phyloP scores from a whole-genome alignment of 2,329 filamentous ascomycete genomes.

The Aspergillus unguis region DNA sequence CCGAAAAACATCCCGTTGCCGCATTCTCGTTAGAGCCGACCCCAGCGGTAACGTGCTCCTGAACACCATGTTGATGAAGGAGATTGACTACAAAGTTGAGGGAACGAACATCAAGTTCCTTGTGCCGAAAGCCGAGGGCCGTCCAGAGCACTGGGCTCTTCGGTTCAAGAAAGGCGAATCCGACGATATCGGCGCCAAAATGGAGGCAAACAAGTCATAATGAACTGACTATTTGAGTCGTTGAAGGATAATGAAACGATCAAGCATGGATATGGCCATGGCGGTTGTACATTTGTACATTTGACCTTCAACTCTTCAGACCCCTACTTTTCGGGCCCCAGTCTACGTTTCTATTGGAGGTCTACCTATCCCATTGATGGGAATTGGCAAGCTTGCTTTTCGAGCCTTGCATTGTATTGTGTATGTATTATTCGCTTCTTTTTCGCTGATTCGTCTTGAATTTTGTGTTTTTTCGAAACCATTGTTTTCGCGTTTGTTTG shows the following conservation, averaged over 20 bases:
- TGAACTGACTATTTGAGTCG: neutral
- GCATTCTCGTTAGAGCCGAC: conserved; percentile 70
- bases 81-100: conserved; percentile 60
- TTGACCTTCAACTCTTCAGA: conserved; percentile 10
- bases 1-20: conserved; percentile 63
- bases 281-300: conserved; percentile 7
- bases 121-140: conserved; percentile 56
- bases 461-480: conserved; percentile 8
- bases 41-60: conserved; percentile 70
- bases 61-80: conserved; percentile 64
- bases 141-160: conserved; percentile 67
- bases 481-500: neutral
- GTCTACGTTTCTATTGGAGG: neutral
- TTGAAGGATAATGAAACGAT: conserved; percentile 5
- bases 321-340: neutral
- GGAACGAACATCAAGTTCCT: conserved; percentile 43
- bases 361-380: neutral
- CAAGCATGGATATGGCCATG: conserved; percentile 9
- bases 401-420: conserved; percentile 3
- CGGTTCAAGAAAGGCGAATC: conserved; percentile 55
- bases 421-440: neutral
- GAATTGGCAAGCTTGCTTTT: conserved; percentile 18
- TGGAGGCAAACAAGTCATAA: conserved; percentile 23
- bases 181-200: conserved; percentile 13
- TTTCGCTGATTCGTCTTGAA: conserved; percentile 3